phyloP scores from a whole-genome alignment of 345 rosid genomes.

The Linum tenue region DNA sequence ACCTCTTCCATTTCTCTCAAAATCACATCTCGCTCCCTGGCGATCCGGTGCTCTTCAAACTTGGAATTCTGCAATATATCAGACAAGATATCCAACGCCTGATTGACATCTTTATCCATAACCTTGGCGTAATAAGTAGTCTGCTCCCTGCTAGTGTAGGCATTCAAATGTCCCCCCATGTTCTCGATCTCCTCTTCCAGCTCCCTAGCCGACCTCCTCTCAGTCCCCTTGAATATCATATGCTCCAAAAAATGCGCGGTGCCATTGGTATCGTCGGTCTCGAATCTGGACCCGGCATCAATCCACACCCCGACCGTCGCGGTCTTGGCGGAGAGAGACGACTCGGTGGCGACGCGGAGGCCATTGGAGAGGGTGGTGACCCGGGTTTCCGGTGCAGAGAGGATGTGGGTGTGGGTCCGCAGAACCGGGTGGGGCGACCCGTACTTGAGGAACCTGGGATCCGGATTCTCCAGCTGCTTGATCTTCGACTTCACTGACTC shows the following conservation, averaged over 20 bases:
- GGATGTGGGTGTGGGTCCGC: slow-evolving; percentile 61
- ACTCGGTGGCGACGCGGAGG: slow-evolving; percentile 87
- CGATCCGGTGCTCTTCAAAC: slow-evolving; percentile 21
- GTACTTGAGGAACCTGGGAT: slow-evolving; percentile 79
- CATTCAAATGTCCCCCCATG: slow-evolving; percentile 94
- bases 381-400: slow-evolving; percentile 79
- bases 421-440: slow-evolving; percentile 76
- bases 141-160: slow-evolving; percentile 91
- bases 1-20: slow-evolving; percentile 33
- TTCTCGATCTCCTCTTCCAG: slow-evolving; percentile 93
- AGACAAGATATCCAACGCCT: slow-evolving; percentile 68
- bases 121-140: slow-evolving; percentile 92
- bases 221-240: slow-evolving; percentile 95
- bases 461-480: slow-evolving; percentile 63
- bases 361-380: slow-evolving; percentile 87
- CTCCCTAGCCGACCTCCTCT: slow-evolving; percentile 42
- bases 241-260: slow-evolving; percentile 96
- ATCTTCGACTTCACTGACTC: slow-evolving; percentile 52
- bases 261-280: slow-evolving; percentile 78
- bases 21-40: slow-evolving; percentile 29
- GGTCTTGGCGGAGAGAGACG: slow-evolving; percentile 56
- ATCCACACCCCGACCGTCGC: slow-evolving; percentile 98
- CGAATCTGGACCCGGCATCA: slow-evolving; percentile 92
- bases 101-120: slow-evolving; percentile 58
- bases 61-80: slow-evolving; percentile 89